phyloP scores from a whole-genome alignment of 768 basidiomycete species.

The Saitozyma podzolica region DNA sequence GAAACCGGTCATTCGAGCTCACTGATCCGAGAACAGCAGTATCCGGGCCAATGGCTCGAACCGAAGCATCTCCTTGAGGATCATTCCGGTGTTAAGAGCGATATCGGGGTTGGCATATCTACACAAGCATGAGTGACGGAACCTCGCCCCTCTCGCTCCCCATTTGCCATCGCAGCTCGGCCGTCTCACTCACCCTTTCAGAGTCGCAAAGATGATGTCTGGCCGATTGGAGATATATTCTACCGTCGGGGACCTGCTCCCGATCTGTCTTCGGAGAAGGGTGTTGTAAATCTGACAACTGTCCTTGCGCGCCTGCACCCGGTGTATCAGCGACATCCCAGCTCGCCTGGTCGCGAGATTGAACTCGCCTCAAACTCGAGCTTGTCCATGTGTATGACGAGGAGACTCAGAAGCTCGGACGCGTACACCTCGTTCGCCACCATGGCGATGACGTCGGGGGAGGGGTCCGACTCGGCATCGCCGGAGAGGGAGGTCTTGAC shows the following conservation, averaged over 20 bases:
- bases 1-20: slow-evolving; percentile 12
- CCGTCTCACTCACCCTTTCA: slow-evolving; percentile 60
- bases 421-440: slow-evolving; percentile 94
- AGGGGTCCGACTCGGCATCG: slow-evolving; percentile 50
- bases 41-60: slow-evolving; percentile 90
- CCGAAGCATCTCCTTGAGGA: slow-evolving; percentile 91
- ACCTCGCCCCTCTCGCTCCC: too few species aligned
- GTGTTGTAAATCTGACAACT: slow-evolving; percentile 57
- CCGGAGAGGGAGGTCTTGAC: slow-evolving; percentile 30
- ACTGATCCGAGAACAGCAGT: slow-evolving; percentile 90
- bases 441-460: slow-evolving; percentile 88
- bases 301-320: slow-evolving; percentile 56
- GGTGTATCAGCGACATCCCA: not conserved
- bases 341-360: slow-evolving; percentile 52
- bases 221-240: slow-evolving; percentile 79
- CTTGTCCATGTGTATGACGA: slow-evolving; percentile 76
- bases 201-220: slow-evolving; percentile 74
- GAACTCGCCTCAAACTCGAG: slow-evolving; percentile 84
- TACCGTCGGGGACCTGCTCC: slow-evolving; percentile 90
- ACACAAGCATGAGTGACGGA: not conserved
- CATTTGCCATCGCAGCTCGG: not conserved
- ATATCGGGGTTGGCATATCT: slow-evolving; percentile 94
- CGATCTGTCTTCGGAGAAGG: slow-evolving; percentile 74
- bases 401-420: slow-evolving; percentile 76
- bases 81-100: slow-evolving; percentile 96